Conservation (phyloP, 2,329 filamentous ascomycete species). For the Nothophoma quercina region DNA sequence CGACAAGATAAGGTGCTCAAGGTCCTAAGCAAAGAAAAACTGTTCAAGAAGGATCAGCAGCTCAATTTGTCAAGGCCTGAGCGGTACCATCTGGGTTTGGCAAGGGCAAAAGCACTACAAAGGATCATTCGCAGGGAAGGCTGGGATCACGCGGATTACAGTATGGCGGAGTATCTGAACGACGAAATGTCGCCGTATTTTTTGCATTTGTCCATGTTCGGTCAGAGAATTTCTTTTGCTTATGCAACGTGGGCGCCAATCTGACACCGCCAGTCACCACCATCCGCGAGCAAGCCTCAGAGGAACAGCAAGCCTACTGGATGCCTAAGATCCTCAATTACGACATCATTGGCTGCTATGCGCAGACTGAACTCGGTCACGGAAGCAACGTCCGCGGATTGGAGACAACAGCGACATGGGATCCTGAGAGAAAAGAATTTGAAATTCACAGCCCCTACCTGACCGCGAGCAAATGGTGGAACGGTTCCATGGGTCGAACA, state of each 20-base stretch:
- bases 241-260: conserved; percentile 26
- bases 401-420: conserved; percentile 59
- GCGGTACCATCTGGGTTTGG: conserved; percentile 61
- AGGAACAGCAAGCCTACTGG: conserved; percentile 59
- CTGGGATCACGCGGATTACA: conserved; percentile 60
- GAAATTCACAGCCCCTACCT: conserved; percentile 60
- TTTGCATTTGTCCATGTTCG: conserved; percentile 61
- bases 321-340: conserved; percentile 58
- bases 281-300: conserved; percentile 59
- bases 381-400: conserved; percentile 61
- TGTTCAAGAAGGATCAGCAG: conserved; percentile 60
- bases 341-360: conserved; percentile 62
- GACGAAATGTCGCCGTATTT: conserved; percentile 63
- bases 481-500: conserved; percentile 61
- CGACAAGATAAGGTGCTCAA: conserved; percentile 57
- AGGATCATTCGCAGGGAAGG: conserved; percentile 55
- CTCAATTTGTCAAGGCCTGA: conserved; percentile 61
- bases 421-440: conserved; percentile 55
- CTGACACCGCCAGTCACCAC: conserved; percentile 49
- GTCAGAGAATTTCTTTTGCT: conserved; percentile 35
- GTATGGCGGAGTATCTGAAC: conserved; percentile 61
- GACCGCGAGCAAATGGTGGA: conserved; percentile 65
- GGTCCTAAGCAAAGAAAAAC: conserved; percentile 56
- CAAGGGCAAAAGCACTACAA: conserved; percentile 59
- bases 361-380: conserved; percentile 61